Conservation (phyloP, 371 early-diverging fungal genomes). For the Umbelopsis sp. region DNA sequence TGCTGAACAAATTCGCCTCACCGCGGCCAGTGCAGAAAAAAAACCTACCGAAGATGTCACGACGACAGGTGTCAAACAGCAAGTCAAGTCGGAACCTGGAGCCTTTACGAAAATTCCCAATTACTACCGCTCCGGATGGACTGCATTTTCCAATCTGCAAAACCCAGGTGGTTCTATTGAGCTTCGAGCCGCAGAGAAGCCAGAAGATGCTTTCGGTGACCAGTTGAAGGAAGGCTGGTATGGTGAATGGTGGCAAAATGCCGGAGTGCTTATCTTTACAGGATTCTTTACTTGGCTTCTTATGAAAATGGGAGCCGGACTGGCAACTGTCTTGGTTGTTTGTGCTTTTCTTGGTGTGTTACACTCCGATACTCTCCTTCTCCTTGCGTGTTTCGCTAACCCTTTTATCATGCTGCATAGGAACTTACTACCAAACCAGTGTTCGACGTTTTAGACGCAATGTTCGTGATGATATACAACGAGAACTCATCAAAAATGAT, state of each 20-base stretch:
- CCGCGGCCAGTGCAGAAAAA: slow-evolving; percentile 36
- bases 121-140: slow-evolving; percentile 49
- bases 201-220: slow-evolving; percentile 28
- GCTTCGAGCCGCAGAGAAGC: slow-evolving; percentile 32
- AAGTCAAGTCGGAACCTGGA: slow-evolving; percentile 26
- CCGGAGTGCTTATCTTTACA: slow-evolving; percentile 34
- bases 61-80: slow-evolving; percentile 6
- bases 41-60: slow-evolving; percentile 31
- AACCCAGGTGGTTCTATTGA: slow-evolving; percentile 40
- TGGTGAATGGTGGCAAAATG: slow-evolving; percentile 45
- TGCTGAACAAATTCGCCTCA: slow-evolving; percentile 30
- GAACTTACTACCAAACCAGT: slow-evolving; percentile 70
- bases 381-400: background rate
- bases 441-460: slow-evolving; percentile 63
- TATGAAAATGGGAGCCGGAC: slow-evolving; percentile 44
- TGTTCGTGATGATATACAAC: slow-evolving; percentile 71
- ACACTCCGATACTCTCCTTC: background rate
- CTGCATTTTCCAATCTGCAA: slow-evolving; percentile 31
- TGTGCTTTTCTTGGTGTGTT: slow-evolving; percentile 51
- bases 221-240: slow-evolving; percentile 26
- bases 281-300: slow-evolving; percentile 38
- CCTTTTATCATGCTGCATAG: slow-evolving; percentile 32
- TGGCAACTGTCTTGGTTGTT: slow-evolving; percentile 43
- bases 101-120: slow-evolving; percentile 40
- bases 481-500: slow-evolving; percentile 54